Evolutionary conservation across 2,329 filamentous ascomycete species (phyloP), one percentile per base, ranked within the genome.

Genomic region (Colletotrichum theobromicola): DNA sequence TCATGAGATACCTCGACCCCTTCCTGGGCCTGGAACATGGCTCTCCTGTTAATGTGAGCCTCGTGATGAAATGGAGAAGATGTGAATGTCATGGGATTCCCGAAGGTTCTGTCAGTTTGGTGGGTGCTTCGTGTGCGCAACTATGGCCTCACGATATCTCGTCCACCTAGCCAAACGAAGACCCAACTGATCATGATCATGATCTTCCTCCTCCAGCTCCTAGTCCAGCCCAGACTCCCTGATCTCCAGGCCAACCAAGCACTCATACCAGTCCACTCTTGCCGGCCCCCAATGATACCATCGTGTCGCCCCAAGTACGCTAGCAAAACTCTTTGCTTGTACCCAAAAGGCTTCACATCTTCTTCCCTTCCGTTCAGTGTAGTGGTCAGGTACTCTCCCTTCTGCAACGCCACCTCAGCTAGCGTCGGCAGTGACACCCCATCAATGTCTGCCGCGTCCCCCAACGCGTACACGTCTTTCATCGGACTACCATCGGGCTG

Each of bases 221-320:
- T 66, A 8, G 72, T 74, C 72, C 72, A 74, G 2, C 61, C 72
- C 16, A 74, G 21, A 28, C 68, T 74, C 0, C 72, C 72, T 2
- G 72, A 74, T 1, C 72, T 55, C 72, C 72, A 74, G 2, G 72
- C 72, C n/a, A 67, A 9, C 72, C 72, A 74, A 18, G 72, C 72
- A 42, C 72, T 74, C 6, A 50, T 28, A 0, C 72, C 72, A 4
- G 72, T 72, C 72, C 72, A 74, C 3, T 74, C 72, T 15, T 72
- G 61, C 15, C 53, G 61, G n/a, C 72, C 72, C 24, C 61, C 72
- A 18, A 74, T 70, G 15, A 74, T 66, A 15, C 72, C 72, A 21
- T 74, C 72, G 30, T 62, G 72, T 2, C 72, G 61, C 4, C 72
- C 72, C 32, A 74, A 34, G 18, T 74, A 74, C 0, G 72, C 72